phyloP scores from a whole-genome alignment of 805 yeast species.

The Scheffersomyces amazonensis region DNA sequence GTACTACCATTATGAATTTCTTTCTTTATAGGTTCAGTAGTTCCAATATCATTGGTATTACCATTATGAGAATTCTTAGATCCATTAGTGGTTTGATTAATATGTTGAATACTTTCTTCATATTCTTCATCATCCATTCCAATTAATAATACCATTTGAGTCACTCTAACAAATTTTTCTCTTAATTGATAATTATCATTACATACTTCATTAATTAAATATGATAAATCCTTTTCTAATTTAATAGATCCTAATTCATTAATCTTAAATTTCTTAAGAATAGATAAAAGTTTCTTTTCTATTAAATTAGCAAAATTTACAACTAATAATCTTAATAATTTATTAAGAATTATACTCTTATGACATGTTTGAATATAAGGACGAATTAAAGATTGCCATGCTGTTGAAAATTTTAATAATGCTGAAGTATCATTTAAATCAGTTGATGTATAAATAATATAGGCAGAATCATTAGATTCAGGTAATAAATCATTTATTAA shows the following conservation, averaged over 20 bases:
- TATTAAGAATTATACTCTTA: conserved; percentile 45
- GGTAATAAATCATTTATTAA: conserved; percentile 44
- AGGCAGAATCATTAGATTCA: conserved; percentile 29
- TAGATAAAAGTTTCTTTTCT: conserved; percentile 65
- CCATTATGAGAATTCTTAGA: background rate
- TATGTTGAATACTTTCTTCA: conserved; percentile 28
- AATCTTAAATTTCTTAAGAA: conserved; percentile 55
- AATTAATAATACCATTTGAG: conserved; percentile 78
- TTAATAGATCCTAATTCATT: conserved; percentile 83
- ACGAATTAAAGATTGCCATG: conserved; percentile 61
- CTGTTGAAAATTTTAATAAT: conserved; percentile 48
- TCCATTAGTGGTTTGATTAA: conserved; percentile 9
- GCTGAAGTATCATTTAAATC: conserved; percentile 29
- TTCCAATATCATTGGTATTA: background rate
- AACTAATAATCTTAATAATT: conserved; percentile 50
- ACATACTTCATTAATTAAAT: conserved; percentile 70
- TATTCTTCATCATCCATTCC: conserved; percentile 73
- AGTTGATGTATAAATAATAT: conserved; percentile 25
- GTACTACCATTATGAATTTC: conserved; percentile 34
- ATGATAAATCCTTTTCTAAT: conserved; percentile 76
- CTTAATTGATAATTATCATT: conserved; percentile 70
- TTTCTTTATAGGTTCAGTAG: background rate
- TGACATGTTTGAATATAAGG: conserved; percentile 66
- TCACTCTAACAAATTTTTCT: conserved; percentile 73
- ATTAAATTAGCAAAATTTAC: conserved; percentile 52